Evolutionary conservation across 108 stramenopile genomes (phyloP).

Genomic region (Cyclostephanos tholiformis): DNA sequence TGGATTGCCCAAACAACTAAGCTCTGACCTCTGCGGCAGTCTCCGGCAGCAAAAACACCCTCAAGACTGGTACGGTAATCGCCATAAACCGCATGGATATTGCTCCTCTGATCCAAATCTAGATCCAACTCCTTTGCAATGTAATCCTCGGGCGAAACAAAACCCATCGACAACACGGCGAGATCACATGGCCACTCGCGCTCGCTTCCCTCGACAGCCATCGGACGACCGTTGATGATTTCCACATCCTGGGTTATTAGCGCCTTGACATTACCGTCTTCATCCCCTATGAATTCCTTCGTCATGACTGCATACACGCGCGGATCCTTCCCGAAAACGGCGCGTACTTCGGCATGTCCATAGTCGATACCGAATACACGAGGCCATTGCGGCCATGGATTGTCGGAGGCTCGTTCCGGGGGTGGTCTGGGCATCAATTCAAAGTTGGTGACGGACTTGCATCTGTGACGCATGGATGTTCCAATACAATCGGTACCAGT

Average conservation of each 20-base stretch:
- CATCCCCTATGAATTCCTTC: conserved; percentile 94
- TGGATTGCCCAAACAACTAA: conserved; percentile 99
- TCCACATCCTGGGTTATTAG: conserved; percentile 95
- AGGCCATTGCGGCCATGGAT: conserved; percentile 99
- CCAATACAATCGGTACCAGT: conserved; percentile 99
- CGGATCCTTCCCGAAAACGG: conserved; percentile 95
- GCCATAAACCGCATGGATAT: conserved; percentile 96
- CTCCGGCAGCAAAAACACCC: conserved; percentile 97
- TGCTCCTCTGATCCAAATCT: conserved; percentile 91
- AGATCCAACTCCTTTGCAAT: conserved; percentile 78
- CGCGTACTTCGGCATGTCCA: conserved; percentile 94
- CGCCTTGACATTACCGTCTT: conserved; percentile 89
- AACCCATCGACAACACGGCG: conserved; percentile 95
- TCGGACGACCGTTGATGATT: conserved; percentile 77
- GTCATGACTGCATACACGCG: conserved; percentile 96
- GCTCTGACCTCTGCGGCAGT: conserved; percentile 96
- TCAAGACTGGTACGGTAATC: conserved; percentile 92
- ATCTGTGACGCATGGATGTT: conserved; percentile 96
- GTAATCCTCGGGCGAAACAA: conserved; percentile 93
- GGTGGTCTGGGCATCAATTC: conserved; percentile 97
- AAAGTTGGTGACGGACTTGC: conserved; percentile 96
- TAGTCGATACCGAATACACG: conserved; percentile 96
- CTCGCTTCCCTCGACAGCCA: conserved; percentile 89
- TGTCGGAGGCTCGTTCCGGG: conserved; percentile 86
- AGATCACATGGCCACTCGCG: conserved; percentile 93